Base-by-base conservation (phyloP, 2,329 filamentous ascomycete genomes). In the Diaporthe longicolla region DNA sequence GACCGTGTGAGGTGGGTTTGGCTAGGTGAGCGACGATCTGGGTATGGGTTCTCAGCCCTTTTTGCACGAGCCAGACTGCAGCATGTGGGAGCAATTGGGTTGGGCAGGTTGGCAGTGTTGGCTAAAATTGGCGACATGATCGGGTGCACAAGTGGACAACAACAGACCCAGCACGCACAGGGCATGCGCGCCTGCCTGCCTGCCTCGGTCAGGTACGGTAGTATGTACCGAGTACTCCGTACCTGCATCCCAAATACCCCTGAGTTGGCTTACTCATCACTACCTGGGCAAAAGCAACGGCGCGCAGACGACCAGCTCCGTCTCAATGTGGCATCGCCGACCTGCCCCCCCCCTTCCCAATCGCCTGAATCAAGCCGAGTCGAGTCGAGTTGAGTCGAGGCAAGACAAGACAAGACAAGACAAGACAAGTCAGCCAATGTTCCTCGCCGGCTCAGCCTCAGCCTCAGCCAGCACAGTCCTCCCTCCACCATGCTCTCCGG, bases 401-500 rank as follows among this genome's bases (percentile, higher is more conserved):
- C 61, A 52, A 24, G 43, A 45, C 43, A 45, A 45, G 32, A 24
- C 61, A 10, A 63, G 40, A 26, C 59, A n/a, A 32, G 21, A 9
- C 61, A 66, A 37, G 45, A 35, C 61, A 50, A 66, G 63, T 24
- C 63, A 54, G 48, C 48, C 63, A 54, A 68, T 68, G 63, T 40
- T 52, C 63, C 48, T 54, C 21, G 21, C 63, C 29, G 32, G 48
- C 32, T 21, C 63, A 45, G 32, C 32, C 21, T n/a, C n/a, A 65
- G 26, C 59, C 21, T n/a, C 15, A 65, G 35, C 61, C 54, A 52
- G 40, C 59, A 32, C 43, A 63, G 43, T 15, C 32, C 66, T 17
- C 24, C n/a, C 17, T 13, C 58, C 45, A 26, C 37, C 13, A 99
- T 99, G 97, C 89, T 99, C 79, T 98, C 96, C 79, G 97, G 97